Conservation (phyloP, 202 grass and related monocot species). For the Digitaria exilis region DNA sequence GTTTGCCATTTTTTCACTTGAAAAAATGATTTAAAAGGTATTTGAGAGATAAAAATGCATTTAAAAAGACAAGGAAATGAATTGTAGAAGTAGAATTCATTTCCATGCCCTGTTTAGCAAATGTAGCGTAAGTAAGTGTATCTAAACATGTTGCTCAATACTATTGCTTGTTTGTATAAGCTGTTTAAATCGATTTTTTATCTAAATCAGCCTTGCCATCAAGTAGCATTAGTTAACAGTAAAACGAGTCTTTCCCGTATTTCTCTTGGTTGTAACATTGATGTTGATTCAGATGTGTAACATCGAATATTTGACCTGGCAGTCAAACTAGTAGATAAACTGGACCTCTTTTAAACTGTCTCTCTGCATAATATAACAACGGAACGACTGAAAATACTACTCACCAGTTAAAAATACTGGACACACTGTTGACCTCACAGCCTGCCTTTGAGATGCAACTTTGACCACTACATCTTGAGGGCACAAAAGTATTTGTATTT, state of each 20-base stretch:
- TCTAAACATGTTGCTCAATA: background rate
- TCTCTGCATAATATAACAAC: background rate
- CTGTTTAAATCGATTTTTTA: background rate
- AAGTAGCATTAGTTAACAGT: constrained; percentile 2
- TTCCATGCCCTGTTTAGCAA: too few relatives aligned
- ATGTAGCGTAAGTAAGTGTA: background rate
- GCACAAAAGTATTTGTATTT: too few relatives aligned
- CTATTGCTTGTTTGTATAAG: constrained; percentile 20
- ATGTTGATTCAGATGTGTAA: constrained; percentile 26
- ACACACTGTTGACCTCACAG: too few relatives aligned
- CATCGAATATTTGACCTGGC: constrained; percentile 4
- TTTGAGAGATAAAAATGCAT: too few relatives aligned
- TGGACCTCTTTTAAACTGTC: constrained; percentile 12
- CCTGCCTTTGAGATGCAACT: background rate
- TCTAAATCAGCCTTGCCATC: background rate
- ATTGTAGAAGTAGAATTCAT: too few relatives aligned
- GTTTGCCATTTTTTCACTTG: background rate
- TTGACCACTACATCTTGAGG: too few relatives aligned
- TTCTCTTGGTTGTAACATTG: constrained; percentile 8
- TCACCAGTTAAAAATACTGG: background rate
- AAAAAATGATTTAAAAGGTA: background rate
- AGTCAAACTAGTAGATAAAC: background rate
- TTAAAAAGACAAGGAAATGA: background rate
- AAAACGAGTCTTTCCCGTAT: background rate
- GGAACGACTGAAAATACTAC: background rate